Evolutionary conservation across 129 eudicot genomes (phyloP), one percentile per base, ranked within the genome.

Genomic region (Dittrichia graveolens): DNA sequence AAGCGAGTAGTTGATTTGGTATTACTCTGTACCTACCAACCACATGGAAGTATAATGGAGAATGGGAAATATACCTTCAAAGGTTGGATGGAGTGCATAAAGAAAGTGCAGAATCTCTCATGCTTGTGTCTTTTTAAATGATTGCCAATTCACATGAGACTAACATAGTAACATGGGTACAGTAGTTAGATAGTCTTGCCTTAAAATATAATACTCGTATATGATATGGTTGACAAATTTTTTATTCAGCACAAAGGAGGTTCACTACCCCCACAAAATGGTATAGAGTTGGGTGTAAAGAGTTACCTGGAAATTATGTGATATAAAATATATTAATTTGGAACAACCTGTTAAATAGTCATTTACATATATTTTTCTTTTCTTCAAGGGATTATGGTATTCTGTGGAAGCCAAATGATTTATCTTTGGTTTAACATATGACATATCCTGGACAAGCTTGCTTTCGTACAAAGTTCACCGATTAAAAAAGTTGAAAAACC

Each of bases 31-130:
- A 62, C 77, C 65, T 62, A 62, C 67, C 75, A 60, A 68, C 65
- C 77, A 78, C 77, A 70, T 71, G 77, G 72, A 50, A 52, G 59
- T 54, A 62, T 78, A 49, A 77, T 69, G 74, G 13, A 47, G 71
- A 8, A 54, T 53, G 54, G 19, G 41, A 12, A 47, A 43, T 68
- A 48, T 76, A 67, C 75, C 53, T 67, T 75, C 8, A 75, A 58
- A 64, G 43, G 61, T 61, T 60, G 67, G 56, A 58, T 24, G 43
- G n/a, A 40, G 64, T 60, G 81, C 66, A 57, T 10, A 69, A 50
- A 47, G n/a, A 44, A 76, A 74, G 42, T 49, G 24, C 31, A 68
- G 4, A 67, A 39, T 61, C 3, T 53, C 77, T 54, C 71, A 50
- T 78, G 76, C 45, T 67, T 37, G 65, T 76, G 0, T 14, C 39